Evolutionary conservation across 768 basidiomycete species (phyloP).

Genomic region (Strobilomyces dryophilus): DNA sequence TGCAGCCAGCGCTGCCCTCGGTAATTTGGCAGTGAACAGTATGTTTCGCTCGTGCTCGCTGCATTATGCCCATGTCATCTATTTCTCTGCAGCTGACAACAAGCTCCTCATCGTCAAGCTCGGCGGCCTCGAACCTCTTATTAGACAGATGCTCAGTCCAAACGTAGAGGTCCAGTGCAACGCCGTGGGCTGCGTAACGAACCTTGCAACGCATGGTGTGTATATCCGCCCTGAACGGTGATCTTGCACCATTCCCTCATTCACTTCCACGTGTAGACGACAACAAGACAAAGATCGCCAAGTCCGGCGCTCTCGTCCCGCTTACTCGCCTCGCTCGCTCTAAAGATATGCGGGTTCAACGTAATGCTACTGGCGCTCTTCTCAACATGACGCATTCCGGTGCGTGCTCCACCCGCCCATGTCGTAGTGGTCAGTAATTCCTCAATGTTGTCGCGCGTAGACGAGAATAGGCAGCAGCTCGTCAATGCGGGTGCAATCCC

Average conservation of each 20-base stretch:
- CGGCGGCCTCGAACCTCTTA: slow-evolving; percentile 95
- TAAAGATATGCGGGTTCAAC: slow-evolving; percentile 98
- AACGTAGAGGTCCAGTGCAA: slow-evolving; percentile 99
- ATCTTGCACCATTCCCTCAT: slow-evolving; percentile 7
- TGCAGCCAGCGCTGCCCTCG: slow-evolving; percentile 94
- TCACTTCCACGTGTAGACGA: slow-evolving; percentile 58
- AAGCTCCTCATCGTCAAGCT: slow-evolving; percentile 98
- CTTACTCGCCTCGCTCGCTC: slow-evolving; percentile 93
- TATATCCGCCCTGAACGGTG: slow-evolving; percentile 9
- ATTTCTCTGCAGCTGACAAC: slow-evolving; percentile 74
- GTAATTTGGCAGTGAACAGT: slow-evolving; percentile 98
- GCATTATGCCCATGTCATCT: slow-evolving; percentile 10
- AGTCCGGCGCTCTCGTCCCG: slow-evolving; percentile 97
- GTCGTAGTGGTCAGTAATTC: not conserved
- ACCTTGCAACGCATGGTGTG: slow-evolving; percentile 95
- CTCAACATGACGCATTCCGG: slow-evolving; percentile 99
- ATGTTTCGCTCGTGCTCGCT: slow-evolving; percentile 34
- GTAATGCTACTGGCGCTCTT: slow-evolving; percentile 96
- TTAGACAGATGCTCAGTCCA: slow-evolving; percentile 97
- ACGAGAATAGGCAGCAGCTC: slow-evolving; percentile 97
- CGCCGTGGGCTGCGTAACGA: slow-evolving; percentile 98
- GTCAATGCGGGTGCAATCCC: slow-evolving; percentile 99
- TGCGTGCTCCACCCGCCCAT: slow-evolving; percentile 31
- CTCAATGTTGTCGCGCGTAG: slow-evolving; percentile 36
- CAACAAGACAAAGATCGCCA: slow-evolving; percentile 99